phyloP scores from a whole-genome alignment of 345 rosid genomes.

The Populus tremula region DNA sequence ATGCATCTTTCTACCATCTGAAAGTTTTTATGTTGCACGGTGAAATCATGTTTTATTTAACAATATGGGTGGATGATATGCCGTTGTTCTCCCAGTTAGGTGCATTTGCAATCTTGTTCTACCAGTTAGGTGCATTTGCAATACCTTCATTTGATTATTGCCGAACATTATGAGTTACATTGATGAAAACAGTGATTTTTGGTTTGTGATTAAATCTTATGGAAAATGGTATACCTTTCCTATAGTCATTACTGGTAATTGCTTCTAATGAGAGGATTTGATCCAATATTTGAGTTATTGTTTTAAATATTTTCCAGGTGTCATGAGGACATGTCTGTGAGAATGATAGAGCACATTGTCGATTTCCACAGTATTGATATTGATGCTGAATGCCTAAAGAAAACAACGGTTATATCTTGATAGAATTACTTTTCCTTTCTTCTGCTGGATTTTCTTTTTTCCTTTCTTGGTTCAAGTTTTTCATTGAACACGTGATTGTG shows the following conservation, averaged over 20 bases:
- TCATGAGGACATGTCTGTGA: constrained; percentile 34
- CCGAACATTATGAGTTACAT: not conserved
- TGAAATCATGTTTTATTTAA: too few species aligned
- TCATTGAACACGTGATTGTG: not conserved
- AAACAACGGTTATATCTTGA: constrained; percentile 18
- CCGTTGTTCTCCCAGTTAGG: too few species aligned
- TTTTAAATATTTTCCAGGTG: constrained; percentile 21
- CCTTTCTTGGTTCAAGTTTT: not conserved
- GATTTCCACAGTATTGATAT: constrained; percentile 28
- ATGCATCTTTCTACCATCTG: too few species aligned
- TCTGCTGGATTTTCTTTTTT: not conserved
- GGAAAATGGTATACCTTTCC: not conserved
- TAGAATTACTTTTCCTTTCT: not conserved
- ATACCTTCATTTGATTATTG: too few species aligned
- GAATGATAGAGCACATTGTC: constrained; percentile 29
- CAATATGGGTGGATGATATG: too few species aligned
- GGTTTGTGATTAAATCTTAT: not conserved
- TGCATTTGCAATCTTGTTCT: too few species aligned
- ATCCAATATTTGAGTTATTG: not conserved
- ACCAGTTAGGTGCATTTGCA: too few species aligned
- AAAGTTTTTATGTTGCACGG: too few species aligned
- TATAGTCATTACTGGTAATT: not conserved
- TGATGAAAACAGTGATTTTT: not conserved
- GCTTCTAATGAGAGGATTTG: not conserved
- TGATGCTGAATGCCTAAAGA: constrained; percentile 24